A percentile compares a stretch with the other conserved stretches of the same genome.
phyloP scores from a whole-genome alignment of 331 rosid species.

The Acacia pycnantha region DNA sequence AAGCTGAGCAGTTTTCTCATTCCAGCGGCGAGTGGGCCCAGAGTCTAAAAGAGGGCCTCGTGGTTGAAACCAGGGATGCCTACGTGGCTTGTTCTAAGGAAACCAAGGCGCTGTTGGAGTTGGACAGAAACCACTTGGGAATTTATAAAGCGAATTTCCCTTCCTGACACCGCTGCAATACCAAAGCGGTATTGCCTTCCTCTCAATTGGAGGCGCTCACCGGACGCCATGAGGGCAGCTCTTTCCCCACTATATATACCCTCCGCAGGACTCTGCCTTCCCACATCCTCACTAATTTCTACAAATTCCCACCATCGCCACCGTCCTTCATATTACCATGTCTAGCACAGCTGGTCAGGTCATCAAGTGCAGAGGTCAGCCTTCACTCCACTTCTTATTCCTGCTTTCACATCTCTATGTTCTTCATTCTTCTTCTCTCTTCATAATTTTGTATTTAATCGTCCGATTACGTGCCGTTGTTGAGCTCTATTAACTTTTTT shows the following conservation, averaged over 20 bases:
- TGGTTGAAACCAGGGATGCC: not conserved
- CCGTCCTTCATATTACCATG: conserved; percentile 14
- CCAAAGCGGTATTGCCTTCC: not conserved
- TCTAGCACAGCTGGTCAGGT: conserved; percentile 41
- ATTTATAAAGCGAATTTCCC: too few relatives aligned
- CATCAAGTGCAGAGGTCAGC: conserved; percentile 45
- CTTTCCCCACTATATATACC: not conserved
- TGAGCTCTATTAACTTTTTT: not conserved
- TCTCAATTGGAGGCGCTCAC: not conserved
- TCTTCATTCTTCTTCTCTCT: too few relatives aligned
- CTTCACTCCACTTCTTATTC: too few relatives aligned
- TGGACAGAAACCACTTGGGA: too few relatives aligned
- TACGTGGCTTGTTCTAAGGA: not conserved
- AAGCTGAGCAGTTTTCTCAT: too few relatives aligned
- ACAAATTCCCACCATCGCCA: not conserved
- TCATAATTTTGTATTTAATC: too few relatives aligned
- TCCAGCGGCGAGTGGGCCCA: too few relatives aligned
- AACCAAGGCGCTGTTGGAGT: not conserved
- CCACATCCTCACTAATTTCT: not conserved
- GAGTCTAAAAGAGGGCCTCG: too few relatives aligned
- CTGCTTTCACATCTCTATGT: too few relatives aligned
- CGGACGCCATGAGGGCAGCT: not conserved
- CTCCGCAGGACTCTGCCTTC: not conserved
- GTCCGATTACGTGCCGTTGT: too few relatives aligned
- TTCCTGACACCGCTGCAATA: too few relatives aligned